Conservation (phyloP, 2,329 filamentous ascomycete genomes). For the Venturiaceae sp. region DNA sequence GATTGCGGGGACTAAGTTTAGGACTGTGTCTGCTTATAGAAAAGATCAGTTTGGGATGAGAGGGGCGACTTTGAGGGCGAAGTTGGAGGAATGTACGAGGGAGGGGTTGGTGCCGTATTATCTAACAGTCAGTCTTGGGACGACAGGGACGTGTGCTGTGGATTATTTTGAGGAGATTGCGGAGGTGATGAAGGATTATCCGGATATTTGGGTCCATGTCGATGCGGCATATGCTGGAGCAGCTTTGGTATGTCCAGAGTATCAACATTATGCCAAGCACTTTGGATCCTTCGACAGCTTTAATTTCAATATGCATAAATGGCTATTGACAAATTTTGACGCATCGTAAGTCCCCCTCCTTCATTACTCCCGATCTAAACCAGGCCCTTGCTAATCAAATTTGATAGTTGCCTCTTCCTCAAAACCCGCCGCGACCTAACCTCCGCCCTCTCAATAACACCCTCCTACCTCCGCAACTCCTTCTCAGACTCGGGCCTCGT, state of each 20-base stretch:
- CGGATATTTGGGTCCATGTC: conserved; percentile 78
- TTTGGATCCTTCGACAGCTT: conserved; percentile 72
- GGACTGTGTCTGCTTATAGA: conserved; percentile 53
- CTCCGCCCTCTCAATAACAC: conserved; percentile 66
- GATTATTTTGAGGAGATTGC: conserved; percentile 70
- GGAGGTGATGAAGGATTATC: conserved; percentile 41
- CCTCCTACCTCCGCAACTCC: conserved; percentile 72
- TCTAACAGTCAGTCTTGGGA: conserved; percentile 74
- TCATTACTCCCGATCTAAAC: conserved; percentile 23
- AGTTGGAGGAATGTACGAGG: conserved; percentile 54
- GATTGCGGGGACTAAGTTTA: conserved; percentile 76
- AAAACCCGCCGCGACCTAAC: conserved; percentile 67
- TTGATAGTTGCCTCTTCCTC: conserved; percentile 63
- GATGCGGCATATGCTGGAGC: conserved; percentile 90
- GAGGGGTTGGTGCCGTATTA: conserved; percentile 77
- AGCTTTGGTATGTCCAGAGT: conserved; percentile 72
- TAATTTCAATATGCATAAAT: conserved; percentile 96
- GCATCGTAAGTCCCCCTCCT: conserved; percentile 30
- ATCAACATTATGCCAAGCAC: conserved; percentile 55
- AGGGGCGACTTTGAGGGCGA: conserved; percentile 48
- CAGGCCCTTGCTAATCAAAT: not conserved
- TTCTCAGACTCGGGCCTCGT: conserved; percentile 76
- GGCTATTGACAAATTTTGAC: conserved; percentile 92
- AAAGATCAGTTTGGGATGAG: conserved; percentile 62
- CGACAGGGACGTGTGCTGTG: conserved; percentile 78